Conservation (phyloP, 345 rosid species). For the Luvunga scandens region DNA sequence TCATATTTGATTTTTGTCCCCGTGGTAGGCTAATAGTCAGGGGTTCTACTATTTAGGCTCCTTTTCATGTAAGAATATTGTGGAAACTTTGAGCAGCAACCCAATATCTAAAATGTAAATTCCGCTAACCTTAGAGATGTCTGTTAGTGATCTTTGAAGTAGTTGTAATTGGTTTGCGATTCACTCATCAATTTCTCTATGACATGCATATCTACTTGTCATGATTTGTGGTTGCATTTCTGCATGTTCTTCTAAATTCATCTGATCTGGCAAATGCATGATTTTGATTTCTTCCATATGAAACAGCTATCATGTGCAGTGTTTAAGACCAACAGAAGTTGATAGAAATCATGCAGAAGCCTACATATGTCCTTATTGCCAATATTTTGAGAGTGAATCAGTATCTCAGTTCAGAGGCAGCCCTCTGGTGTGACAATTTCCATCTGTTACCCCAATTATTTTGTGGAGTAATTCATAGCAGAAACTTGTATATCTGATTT, state of each 20-base stretch:
- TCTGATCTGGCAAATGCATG: neutral
- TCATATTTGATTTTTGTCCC: neutral
- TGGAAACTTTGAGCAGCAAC: neutral
- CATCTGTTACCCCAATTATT: neutral
- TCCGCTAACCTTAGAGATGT: neutral
- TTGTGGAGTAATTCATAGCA: neutral
- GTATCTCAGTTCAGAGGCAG: conserved; percentile 22
- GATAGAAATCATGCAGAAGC: conserved; percentile 19
- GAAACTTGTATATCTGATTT: conserved; percentile 19
- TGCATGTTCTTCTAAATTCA: neutral
- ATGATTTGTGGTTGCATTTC: neutral
- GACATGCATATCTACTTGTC: neutral
- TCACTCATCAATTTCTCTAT: neutral
- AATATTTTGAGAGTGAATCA: conserved; percentile 24
- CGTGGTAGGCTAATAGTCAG: neutral
- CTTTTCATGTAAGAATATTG: neutral
- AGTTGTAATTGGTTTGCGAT: neutral
- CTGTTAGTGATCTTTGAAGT: neutral
- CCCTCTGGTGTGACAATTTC: conserved; percentile 36
- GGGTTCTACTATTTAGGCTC: neutral
- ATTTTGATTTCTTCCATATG: conserved; percentile 16
- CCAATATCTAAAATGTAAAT: neutral
- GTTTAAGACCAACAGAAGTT: conserved; percentile 34
- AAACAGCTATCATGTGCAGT: conserved; percentile 61
- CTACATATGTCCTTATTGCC: conserved; percentile 50